Conservation (phyloP, 345 rosid genomes). For the Salix dunnii region DNA sequence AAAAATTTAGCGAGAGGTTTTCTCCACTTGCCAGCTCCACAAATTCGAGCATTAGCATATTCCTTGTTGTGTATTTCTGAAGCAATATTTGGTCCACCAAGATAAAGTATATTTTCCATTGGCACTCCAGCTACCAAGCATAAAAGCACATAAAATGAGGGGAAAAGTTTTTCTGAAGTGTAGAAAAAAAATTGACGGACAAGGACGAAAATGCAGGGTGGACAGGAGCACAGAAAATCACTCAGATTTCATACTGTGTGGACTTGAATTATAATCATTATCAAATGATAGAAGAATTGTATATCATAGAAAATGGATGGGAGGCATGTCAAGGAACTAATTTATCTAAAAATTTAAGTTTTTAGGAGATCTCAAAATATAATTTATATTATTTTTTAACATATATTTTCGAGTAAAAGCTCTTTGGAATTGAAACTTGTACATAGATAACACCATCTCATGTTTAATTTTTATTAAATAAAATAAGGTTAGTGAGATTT, state of each 20-base stretch:
- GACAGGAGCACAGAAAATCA: background rate
- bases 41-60: slow-evolving; percentile 96
- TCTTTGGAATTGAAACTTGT: no score
- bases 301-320: background rate
- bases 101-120: slow-evolving; percentile 76
- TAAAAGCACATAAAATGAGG: background rate
- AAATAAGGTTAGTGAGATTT: no score
- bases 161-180: background rate
- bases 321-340: background rate
- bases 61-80: slow-evolving; percentile 91
- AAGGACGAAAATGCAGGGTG: background rate
- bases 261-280: background rate
- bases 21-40: slow-evolving; percentile 95
- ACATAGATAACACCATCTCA: fast-evolving
- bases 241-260: background rate
- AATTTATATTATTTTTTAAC: no score
- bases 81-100: slow-evolving; percentile 98
- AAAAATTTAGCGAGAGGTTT: slow-evolving; percentile 79
- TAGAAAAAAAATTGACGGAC: background rate
- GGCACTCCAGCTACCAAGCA: slow-evolving; percentile 66
- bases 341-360: no score
- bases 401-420: no score
- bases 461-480: no score
- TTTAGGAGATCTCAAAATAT: no score
- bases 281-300: background rate